A percentile compares a stretch with the other conserved stretches of the same genome.
These are phyloP conservation scores for Podila horticola DNA, from an alignment of 192 early-diverging fungal genomes.

Conservation along the genomic window DNA sequence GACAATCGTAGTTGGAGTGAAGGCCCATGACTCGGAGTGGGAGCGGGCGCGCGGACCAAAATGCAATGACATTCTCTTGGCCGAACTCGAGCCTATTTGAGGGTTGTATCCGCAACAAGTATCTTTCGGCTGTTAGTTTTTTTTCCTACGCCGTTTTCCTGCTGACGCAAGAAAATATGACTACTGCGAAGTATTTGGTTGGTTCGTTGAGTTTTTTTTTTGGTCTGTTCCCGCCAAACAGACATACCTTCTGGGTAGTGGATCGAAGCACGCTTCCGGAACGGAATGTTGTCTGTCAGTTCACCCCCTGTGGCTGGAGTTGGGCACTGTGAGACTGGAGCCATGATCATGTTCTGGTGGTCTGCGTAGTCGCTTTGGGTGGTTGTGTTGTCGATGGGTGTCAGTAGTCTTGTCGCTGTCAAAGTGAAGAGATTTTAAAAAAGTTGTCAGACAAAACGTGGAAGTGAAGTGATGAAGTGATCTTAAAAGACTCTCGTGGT, in stretches of 20 bases:
- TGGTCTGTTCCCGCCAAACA: not conserved
- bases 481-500: not conserved
- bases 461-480: not conserved
- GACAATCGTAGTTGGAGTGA: constrained; percentile 4
- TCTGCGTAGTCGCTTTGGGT: too few relatives aligned
- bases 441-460: too few relatives aligned
- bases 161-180: too few relatives aligned
- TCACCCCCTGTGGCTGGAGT: not conserved
- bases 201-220: too few relatives aligned
- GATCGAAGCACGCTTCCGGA: constrained; percentile 18
- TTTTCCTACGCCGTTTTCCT: too few relatives aligned
- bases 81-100: constrained; percentile 14
- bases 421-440: too few relatives aligned
- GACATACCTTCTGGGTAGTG: constrained; percentile 27
- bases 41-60: constrained; percentile 18
- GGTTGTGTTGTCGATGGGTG: too few relatives aligned
- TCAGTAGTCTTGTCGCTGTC: too few relatives aligned
- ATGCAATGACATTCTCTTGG: constrained; percentile 11
- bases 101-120: not conserved
- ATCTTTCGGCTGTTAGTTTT: too few relatives aligned
- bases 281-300: not conserved
- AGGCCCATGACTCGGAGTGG: constrained; percentile 35
- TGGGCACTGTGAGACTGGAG: not conserved
- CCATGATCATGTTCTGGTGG: not conserved
- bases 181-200: too few relatives aligned